These are phyloP conservation scores for Scedosporium minutisporum DNA, from an alignment of 2,329 filamentous ascomycete genomes.

Conservation along the genomic window DNA sequence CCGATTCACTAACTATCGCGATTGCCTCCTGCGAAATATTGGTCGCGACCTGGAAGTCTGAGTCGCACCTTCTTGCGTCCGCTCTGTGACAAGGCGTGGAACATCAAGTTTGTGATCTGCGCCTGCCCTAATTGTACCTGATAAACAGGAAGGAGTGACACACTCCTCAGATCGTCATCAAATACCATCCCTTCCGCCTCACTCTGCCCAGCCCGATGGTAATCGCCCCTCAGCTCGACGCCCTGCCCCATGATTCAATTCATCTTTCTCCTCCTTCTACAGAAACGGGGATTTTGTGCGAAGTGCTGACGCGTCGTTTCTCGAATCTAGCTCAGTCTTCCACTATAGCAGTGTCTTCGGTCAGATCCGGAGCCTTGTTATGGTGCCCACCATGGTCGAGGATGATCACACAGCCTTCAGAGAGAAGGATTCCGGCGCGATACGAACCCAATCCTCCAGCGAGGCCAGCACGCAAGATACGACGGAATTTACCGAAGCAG, in stretches of 20 bases:
- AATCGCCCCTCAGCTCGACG: background rate
- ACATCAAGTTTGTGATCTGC: background rate
- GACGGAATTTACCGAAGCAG: background rate
- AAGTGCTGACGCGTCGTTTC: background rate
- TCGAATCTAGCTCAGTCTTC: conserved; percentile 12
- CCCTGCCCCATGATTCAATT: background rate
- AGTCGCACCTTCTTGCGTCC: background rate
- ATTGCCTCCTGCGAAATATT: background rate
- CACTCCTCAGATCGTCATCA: background rate
- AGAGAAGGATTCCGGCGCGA: background rate
- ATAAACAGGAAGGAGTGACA: background rate
- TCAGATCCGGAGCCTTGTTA: conserved; percentile 10
- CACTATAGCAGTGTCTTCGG: conserved; percentile 17
- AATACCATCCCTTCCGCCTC: background rate
- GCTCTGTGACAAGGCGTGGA: background rate
- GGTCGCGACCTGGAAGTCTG: background rate
- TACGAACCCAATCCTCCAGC: background rate
- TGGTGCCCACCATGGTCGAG: background rate
- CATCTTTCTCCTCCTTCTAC: background rate
- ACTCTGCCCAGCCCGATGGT: background rate
- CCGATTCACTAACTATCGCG: background rate
- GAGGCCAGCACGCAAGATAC: background rate
- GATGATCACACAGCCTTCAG: background rate
- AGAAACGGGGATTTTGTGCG: background rate
- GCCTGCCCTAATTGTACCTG: background rate